Conservation (phyloP, 2,329 filamentous ascomycete genomes). For the Tolypocladium tropicale region DNA sequence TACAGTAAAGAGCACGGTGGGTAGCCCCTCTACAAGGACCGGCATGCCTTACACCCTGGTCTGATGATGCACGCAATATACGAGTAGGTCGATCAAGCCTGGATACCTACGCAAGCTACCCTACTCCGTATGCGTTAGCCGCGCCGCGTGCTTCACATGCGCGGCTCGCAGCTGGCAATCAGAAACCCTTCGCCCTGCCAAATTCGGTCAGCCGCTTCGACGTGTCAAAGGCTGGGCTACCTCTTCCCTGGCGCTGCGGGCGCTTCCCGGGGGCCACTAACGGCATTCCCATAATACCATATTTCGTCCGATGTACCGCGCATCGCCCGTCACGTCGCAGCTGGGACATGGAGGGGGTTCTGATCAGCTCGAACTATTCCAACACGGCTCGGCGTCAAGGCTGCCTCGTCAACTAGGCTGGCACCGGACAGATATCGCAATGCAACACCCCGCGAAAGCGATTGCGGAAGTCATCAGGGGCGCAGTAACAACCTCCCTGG, state of each 20-base stretch:
- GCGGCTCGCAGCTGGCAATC: too few relatives aligned
- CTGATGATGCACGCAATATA: not conserved
- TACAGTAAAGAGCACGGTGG: not conserved
- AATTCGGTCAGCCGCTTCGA: not conserved
- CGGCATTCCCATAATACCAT: too few relatives aligned
- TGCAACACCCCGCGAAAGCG: not conserved
- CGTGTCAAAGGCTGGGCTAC: not conserved
- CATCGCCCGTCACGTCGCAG: too few relatives aligned
- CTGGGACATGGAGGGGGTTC: not conserved
- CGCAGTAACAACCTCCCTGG: not conserved
- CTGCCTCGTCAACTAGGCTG: not conserved
- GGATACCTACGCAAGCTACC: too few relatives aligned
- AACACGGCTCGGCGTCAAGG: not conserved
- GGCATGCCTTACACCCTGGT: not conserved
- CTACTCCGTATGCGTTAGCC: too few relatives aligned
- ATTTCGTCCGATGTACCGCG: too few relatives aligned
- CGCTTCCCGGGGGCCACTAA: not conserved
- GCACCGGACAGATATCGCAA: not conserved
- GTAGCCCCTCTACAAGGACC: not conserved
- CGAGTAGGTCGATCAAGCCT: not conserved
- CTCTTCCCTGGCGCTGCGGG: not conserved
- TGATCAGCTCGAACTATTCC: not conserved
- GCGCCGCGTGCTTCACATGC: too few relatives aligned
- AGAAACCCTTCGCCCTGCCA: not conserved
- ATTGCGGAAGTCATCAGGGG: not conserved